Percentiles rank a stretch among this genome's conserved stretches.
These are phyloP conservation scores for Aethionema arabicum DNA, from an alignment of 345 rosid genomes.

Conservation along the genomic window DNA sequence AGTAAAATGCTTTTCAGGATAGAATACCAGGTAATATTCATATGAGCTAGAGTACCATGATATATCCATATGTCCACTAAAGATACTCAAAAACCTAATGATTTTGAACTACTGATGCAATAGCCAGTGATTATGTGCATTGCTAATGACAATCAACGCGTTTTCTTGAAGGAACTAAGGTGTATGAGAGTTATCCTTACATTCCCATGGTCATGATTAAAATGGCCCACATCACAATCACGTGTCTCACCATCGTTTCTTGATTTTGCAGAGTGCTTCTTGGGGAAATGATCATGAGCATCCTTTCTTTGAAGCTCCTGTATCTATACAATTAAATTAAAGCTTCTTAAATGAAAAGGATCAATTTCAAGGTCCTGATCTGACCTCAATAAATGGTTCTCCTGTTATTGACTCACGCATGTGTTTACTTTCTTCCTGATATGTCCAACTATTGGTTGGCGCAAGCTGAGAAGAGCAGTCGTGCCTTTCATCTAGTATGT, in stretches of 20 bases:
- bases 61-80: neutral
- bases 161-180: conserved; percentile 9
- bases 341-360: conserved; percentile 16
- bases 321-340: conserved; percentile 46
- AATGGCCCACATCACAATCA: conserved; percentile 40
- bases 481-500: conserved; percentile 45
- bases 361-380: conserved; percentile 20
- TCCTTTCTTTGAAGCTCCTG: conserved; percentile 59
- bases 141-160: neutral
- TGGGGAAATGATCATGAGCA: conserved; percentile 30
- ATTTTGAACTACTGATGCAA: conserved; percentile 4
- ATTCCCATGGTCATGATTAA: conserved; percentile 47
- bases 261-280: conserved; percentile 31
- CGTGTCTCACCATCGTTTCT: conserved; percentile 30
- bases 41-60: conserved; percentile 7
- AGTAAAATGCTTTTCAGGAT: conserved; percentile 7
- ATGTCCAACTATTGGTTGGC: conserved; percentile 44
- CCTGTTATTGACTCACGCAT: conserved; percentile 29
- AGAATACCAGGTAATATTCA: conserved; percentile 7
- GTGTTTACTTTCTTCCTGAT: conserved; percentile 34
- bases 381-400: conserved; percentile 40
- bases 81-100: conserved; percentile 12
- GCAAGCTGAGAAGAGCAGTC: conserved; percentile 44
- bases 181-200: conserved; percentile 46
- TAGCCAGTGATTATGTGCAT: neutral